Evolutionary conservation across 345 rosid genomes (phyloP).

Genomic region (Dipteronia sinensis): DNA sequence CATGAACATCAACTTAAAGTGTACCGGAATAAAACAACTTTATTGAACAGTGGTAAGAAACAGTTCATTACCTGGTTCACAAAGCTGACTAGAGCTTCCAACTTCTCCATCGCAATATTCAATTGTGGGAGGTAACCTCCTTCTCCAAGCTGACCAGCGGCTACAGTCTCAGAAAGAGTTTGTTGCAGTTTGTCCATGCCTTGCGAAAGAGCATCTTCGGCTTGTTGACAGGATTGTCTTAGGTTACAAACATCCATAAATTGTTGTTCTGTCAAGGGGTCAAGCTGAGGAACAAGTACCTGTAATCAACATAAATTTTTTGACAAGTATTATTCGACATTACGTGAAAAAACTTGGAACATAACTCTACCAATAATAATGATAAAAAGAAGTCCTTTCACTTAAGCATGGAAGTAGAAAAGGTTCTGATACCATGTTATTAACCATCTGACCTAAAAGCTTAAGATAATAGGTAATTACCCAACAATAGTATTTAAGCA

Average conservation of each 20-base stretch:
- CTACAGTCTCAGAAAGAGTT: slow-evolving; percentile 66
- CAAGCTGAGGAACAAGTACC: slow-evolving; percentile 77
- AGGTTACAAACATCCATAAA: slow-evolving; percentile 48
- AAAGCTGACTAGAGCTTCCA: slow-evolving; percentile 76
- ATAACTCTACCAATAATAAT: background rate
- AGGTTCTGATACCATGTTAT: too few relatives aligned
- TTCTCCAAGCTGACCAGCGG: slow-evolving; percentile 59
- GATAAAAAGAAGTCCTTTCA: background rate
- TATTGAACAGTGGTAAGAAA: slow-evolving; percentile 16
- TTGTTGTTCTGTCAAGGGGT: slow-evolving; percentile 69
- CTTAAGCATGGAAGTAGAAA: too few relatives aligned
- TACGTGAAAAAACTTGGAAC: background rate
- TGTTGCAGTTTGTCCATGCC: slow-evolving; percentile 93
- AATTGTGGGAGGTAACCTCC: slow-evolving; percentile 55
- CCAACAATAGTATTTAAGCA: too few relatives aligned
- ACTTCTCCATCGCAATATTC: slow-evolving; percentile 69
- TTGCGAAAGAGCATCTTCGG: slow-evolving; percentile 91
- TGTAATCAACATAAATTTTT: slow-evolving; percentile 29
- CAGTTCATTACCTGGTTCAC: slow-evolving; percentile 63
- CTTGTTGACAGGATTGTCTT: slow-evolving; percentile 81
- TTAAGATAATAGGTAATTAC: too few relatives aligned
- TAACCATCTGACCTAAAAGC: too few relatives aligned
- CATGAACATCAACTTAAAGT: background rate
- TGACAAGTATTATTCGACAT: background rate
- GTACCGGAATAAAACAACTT: background rate